Evolutionary conservation across 192 early-diverging fungal species (phyloP).

Genomic region (Coemansia sp.): DNA sequence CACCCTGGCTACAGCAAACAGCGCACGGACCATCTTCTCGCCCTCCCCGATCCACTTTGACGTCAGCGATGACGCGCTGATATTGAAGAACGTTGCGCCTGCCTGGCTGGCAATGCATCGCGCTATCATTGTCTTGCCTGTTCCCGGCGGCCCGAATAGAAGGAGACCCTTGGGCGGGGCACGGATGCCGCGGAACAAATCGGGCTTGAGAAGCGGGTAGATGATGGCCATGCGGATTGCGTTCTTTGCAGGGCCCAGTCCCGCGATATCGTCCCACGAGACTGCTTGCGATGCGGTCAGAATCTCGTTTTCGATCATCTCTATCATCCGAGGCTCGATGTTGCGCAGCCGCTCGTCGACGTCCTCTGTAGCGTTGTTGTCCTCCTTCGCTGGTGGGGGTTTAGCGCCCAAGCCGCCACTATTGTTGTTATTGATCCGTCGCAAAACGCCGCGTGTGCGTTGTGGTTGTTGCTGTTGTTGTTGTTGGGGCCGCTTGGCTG

Average conservation of each 20-base stretch:
- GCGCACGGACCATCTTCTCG: constrained; percentile 87
- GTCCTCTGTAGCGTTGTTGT: constrained; percentile 2
- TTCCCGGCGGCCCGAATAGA: constrained; percentile 88
- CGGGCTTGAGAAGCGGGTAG: constrained; percentile 76
- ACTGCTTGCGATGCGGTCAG: constrained; percentile 61
- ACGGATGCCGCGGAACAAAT: constrained; percentile 83
- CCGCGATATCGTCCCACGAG: constrained; percentile 84
- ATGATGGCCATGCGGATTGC: constrained; percentile 78
- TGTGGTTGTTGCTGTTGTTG: constrained; percentile 16
- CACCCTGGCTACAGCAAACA: constrained; percentile 89
- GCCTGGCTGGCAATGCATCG: constrained; percentile 85
- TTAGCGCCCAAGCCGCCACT: background rate
- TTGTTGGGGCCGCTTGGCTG: constrained; percentile 21
- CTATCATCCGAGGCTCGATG: constrained; percentile 84
- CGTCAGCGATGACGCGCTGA: constrained; percentile 85
- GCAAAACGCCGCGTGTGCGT: background rate
- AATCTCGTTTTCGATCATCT: constrained; percentile 88
- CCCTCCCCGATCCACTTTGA: constrained; percentile 96
- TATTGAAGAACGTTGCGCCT: constrained; percentile 90
- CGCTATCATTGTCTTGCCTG: constrained; percentile 81
- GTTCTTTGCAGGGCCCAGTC: constrained; percentile 77
- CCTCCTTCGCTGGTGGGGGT: background rate
- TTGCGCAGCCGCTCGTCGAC: constrained; percentile 76
- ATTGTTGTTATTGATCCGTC: constrained; percentile 1
- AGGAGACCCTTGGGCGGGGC: constrained; percentile 81